Base-by-base conservation (phyloP, 495 filamentous ascomycete genomes). In the Opeltia flavorubescens region DNA sequence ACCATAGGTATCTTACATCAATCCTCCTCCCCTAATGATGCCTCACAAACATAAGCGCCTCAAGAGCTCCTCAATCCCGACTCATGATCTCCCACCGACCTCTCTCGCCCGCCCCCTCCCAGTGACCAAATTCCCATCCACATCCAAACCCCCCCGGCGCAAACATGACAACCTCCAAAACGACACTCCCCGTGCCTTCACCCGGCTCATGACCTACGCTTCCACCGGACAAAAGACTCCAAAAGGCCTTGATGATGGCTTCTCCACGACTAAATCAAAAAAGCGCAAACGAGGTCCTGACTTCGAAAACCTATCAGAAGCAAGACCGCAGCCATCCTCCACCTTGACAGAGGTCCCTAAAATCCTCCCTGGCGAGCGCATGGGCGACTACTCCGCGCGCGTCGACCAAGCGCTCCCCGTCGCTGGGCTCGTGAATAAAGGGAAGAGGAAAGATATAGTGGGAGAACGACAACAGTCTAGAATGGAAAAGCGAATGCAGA, bases 401-500 rank as follows among this genome's bases (percentile, higher is more conserved):
- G 91, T 98, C 6, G 81, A 96, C 56, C 82, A 84, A 24, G 81
- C 84, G 2, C 64, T 98, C 20, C 91, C 91, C 0, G 60, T 98
- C 8, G 64, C 76, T 15, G 74, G 70, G 0, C 63, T 84, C 2
- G 11, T 8, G 12, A 17, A 12, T 15, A 36, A 36, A 15, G 33
- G 33, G 1, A n/a, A n/a, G 3, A 18, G 34, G 0, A 36, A 36
- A 17, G 34, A 18, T 1, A 5, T 36, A 0, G 34, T 2, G 34
- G 34, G 34, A 6, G 7, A 17, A 17, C n/a, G 20, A 36, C 80
- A 54, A 75, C 70, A 76, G 39, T 89, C 86, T 35, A 83, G 80
- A 64, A 89, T 83, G 45, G 85, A 94, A 70, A 81, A 75, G 60
- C 80, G 79, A 59, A 76, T 95, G 70, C 81, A 83, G 44, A 78